Evolutionary conservation across 2,329 filamentous ascomycete genomes (phyloP).

Genomic region (Ambrosiella beaveri): DNA sequence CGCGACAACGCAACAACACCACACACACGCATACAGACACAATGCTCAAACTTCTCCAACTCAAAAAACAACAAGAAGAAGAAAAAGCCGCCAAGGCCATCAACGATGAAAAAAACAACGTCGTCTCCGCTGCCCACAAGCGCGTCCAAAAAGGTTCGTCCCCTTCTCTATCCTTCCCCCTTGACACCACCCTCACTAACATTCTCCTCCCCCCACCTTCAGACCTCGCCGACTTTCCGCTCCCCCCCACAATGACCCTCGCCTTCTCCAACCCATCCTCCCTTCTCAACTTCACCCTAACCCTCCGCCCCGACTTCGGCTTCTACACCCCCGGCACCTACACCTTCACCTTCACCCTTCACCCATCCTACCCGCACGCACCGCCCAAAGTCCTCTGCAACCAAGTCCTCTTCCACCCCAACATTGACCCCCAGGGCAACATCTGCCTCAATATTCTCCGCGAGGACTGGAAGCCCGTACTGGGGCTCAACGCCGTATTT

Average conservation of each 20-base stretch:
- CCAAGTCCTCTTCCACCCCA: conserved; percentile 98
- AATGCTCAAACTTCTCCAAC: conserved; percentile 8
- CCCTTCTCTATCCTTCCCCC: not conserved
- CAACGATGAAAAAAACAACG: conserved; percentile 76
- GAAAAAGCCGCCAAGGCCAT: conserved; percentile 95
- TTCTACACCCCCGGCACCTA: conserved; percentile 87
- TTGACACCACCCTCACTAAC: not conserved
- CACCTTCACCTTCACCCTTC: conserved; percentile 73
- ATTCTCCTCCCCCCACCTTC: conserved; percentile 5
- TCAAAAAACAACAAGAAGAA: conserved; percentile 99
- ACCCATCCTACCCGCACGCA: conserved; percentile 73
- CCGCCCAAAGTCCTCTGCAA: conserved; percentile 93
- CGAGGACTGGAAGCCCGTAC: conserved; percentile 97
- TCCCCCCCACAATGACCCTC: conserved; percentile 65
- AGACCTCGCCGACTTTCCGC: conserved; percentile 69
- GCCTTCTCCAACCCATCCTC: conserved; percentile 70
- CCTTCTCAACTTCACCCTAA: conserved; percentile 68
- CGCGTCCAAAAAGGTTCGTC: conserved; percentile 80
- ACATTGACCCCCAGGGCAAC: conserved; percentile 95
- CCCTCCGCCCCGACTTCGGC: conserved; percentile 70
- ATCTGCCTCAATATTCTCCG: conserved; percentile 93
- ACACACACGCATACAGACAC: not conserved
- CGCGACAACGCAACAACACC: too few species aligned
- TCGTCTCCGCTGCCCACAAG: conserved; percentile 79
- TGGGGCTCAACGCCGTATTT: conserved; percentile 92